These are phyloP conservation scores for Thalassiosira livingstoniorum DNA, from an alignment of 352 stramenopile genomes.

Conservation along the genomic window DNA sequence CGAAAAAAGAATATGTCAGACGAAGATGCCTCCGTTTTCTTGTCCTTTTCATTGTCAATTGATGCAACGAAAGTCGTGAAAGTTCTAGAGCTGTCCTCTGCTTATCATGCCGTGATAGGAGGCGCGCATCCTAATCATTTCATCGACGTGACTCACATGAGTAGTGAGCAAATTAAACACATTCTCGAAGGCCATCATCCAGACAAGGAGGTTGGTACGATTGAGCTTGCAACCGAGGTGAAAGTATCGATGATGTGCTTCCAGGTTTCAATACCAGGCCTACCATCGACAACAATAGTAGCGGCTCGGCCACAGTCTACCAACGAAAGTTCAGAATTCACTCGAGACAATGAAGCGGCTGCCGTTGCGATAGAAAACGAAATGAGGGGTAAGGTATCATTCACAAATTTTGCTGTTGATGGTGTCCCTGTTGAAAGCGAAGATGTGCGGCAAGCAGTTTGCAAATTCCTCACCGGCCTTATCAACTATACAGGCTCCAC, in stretches of 20 bases:
- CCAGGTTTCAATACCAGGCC: not conserved
- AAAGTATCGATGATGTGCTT: constrained; percentile 22
- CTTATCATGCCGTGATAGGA: constrained; percentile 9
- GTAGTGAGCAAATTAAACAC: constrained; percentile 4
- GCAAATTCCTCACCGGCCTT: constrained; percentile 10
- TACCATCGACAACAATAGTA: constrained; percentile 13
- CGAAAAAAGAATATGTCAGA: too few relatives aligned
- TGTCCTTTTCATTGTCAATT: constrained; percentile 22
- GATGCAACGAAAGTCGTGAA: constrained; percentile 20
- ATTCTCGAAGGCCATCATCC: constrained; percentile 20
- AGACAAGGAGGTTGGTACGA: not conserved
- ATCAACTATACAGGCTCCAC: not conserved
- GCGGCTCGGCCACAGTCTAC: constrained; percentile 12
- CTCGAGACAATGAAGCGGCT: constrained; percentile 3
- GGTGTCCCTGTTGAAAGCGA: constrained; percentile 9
- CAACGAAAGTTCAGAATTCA: constrained; percentile 23
- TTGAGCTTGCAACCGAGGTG: constrained; percentile 11
- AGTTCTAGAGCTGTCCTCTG: constrained; percentile 21
- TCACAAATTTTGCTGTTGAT: constrained; percentile 31
- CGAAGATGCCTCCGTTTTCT: too few relatives aligned
- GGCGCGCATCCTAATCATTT: constrained; percentile 20
- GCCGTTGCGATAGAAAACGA: not conserved
- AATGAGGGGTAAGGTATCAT: not conserved
- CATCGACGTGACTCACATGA: constrained; percentile 7
- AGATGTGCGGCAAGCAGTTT: constrained; percentile 24